phyloP scores from a whole-genome alignment of 164 flowering plant genomes.

The Berberis vulgaris region DNA sequence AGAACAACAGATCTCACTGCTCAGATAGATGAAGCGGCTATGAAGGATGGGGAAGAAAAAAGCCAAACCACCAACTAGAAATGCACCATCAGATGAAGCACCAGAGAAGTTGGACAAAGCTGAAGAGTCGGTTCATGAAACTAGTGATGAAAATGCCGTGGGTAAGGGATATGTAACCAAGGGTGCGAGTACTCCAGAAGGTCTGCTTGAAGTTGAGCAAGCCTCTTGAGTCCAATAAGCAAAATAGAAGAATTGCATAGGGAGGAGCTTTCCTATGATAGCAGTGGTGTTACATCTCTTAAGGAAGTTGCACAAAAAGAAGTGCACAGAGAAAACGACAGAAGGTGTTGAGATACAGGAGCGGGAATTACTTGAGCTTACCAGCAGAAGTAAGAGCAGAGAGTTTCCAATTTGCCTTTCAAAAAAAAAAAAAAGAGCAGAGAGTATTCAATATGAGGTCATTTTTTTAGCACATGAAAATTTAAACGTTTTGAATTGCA shows the following conservation, averaged over 20 bases:
- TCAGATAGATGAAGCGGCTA: conserved; percentile 4
- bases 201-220: conserved; percentile 12
- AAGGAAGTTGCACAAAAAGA: too few relatives aligned
- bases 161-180: conserved; percentile 4
- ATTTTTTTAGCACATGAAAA: too few relatives aligned
- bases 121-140: conserved; percentile 11
- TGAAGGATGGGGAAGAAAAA: conserved; percentile 8
- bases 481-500: too few relatives aligned
- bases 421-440: too few relatives aligned
- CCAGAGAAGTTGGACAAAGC: conserved; percentile 2
- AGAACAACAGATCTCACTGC: conserved; percentile 7
- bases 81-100: conserved; percentile 13
- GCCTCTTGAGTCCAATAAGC: background rate
- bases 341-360: too few relatives aligned
- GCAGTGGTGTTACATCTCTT: background rate
- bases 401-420: too few relatives aligned
- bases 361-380: too few relatives aligned
- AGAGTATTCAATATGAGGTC: too few relatives aligned
- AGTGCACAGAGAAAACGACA: too few relatives aligned
- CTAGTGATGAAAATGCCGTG: conserved; percentile 1
- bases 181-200: conserved; percentile 8
- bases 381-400: too few relatives aligned
- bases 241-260: conserved; percentile 7
- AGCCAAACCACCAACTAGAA: conserved; percentile 1
- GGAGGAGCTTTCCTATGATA: conserved; percentile 2